Percentiles rank a stretch among this genome's conserved stretches.
Evolutionary conservation across 345 rosid species (phyloP).

Genomic region (Trapa bicornis): DNA sequence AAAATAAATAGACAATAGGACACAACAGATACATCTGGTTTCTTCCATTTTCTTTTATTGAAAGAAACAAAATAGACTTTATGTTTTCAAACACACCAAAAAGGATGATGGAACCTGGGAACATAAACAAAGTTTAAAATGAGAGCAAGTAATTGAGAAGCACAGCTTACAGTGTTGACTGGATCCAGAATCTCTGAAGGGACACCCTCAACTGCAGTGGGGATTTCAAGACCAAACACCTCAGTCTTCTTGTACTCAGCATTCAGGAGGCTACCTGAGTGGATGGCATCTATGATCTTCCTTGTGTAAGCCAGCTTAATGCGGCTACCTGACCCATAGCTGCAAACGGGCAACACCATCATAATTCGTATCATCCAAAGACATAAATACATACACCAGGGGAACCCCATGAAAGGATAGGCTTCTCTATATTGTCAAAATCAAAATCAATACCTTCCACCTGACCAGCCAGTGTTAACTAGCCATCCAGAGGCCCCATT

Average conservation of each 20-base stretch:
- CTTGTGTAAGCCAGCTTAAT: slow-evolving; percentile 78
- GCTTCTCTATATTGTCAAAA: too few relatives aligned
- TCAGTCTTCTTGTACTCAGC: slow-evolving; percentile 61
- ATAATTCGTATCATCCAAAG: background rate
- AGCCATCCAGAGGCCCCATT: slow-evolving; percentile 99
- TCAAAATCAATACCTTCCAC: slow-evolving; percentile 56
- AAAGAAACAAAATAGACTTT: too few relatives aligned
- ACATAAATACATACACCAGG: background rate
- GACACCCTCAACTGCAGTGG: slow-evolving; percentile 59
- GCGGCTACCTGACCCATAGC: slow-evolving; percentile 78
- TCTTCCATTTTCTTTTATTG: too few relatives aligned
- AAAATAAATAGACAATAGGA: background rate
- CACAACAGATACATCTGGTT: too few relatives aligned
- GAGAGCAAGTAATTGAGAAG: too few relatives aligned
- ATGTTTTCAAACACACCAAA: too few relatives aligned
- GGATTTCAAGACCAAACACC: slow-evolving; percentile 82
- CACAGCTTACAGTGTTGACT: slow-evolving; percentile 45
- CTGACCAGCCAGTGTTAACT: slow-evolving; percentile 96
- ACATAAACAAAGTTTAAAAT: too few relatives aligned
- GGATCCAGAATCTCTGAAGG: slow-evolving; percentile 87
- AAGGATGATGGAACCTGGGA: too few relatives aligned
- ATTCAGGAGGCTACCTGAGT: slow-evolving; percentile 62
- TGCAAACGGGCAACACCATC: slow-evolving; percentile 13
- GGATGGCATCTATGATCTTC: slow-evolving; percentile 84
- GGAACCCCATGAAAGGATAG: too few relatives aligned